Base-by-base conservation (phyloP, 169 alveolate genomes). In the Eimeria brunetti region DNA sequence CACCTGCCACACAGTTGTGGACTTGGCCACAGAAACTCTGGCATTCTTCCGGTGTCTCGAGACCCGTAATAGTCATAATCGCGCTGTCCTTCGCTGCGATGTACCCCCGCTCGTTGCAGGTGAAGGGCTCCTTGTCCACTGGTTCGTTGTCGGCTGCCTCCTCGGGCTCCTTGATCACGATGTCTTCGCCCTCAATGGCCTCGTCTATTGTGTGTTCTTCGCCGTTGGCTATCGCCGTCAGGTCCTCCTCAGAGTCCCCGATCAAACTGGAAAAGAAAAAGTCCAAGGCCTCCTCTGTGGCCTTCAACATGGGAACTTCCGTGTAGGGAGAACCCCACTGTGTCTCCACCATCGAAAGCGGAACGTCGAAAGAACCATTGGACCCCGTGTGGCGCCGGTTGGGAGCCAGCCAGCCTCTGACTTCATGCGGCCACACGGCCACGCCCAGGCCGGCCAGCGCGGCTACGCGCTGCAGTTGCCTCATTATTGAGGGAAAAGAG, bases 281-380 rank as follows among this genome's bases (percentile, higher is more conserved):
- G 9, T 30, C 90, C 12, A 53, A 20, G 2, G 71, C 30, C 20
- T 30, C 11, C 6, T 83, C 36, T 27, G 20, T 14, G 11, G 14
- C 46, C 36, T 12, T 49, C 67, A 49, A 11, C 49, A 8, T 30
- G 36, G 90, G 33, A 16, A 83, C 14, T 8, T 83, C 38, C 1
- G 49, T 53, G 33, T 83, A 83, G 0, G 90, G 76, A 9, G 90
- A 53, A 14, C 90, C 90, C 90, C 90, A 83, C 53, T 83, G 71
- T 14, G 90, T 56, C 33, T 83, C 90, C 30, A 83, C 22, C 90
- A 83, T 83, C 11, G 76, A 49, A 3, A 22, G 20, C 6, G 71
- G 76, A 14, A 75, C 73, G 18, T 36, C 75, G n/a, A 83, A 49
- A 2, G 53, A 0, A 16, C 36, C 75, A 36, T n/a, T 51, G 49